Percentiles rank a stretch among this genome's conserved stretches.
phyloP scores from a whole-genome alignment of 768 basidiomycete genomes.

The Rhodotorula babjevae region DNA sequence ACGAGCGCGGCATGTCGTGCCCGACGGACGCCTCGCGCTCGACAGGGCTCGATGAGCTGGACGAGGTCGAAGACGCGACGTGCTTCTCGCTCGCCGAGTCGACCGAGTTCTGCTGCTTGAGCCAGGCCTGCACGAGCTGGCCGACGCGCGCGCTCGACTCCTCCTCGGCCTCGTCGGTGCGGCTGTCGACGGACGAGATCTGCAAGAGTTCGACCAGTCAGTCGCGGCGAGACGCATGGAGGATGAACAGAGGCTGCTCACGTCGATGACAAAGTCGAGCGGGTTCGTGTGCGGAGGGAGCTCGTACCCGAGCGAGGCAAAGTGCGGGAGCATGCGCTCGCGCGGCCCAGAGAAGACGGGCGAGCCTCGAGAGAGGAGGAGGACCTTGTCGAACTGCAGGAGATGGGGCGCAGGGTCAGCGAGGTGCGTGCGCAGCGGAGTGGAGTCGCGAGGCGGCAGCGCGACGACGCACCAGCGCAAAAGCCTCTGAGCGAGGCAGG shows the following conservation, averaged over 20 bases:
- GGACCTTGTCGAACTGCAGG: slow-evolving; percentile 55
- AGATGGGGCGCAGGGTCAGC: neutral
- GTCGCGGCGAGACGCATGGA: too few relatives aligned
- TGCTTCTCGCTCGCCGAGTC: neutral
- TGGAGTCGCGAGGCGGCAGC: too few relatives aligned
- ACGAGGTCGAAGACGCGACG: neutral
- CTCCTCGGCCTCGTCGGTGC: slow-evolving; percentile 48
- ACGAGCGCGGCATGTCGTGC: neutral
- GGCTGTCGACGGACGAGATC: slow-evolving; percentile 48
- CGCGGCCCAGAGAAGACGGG: slow-evolving; percentile 51
- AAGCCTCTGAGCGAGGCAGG: slow-evolving; percentile 61
- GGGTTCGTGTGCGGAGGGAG: slow-evolving; percentile 50
- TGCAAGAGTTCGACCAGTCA: neutral
- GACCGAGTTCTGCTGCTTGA: slow-evolving; percentile 16
- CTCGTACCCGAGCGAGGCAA: slow-evolving; percentile 46
- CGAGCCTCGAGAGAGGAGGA: slow-evolving; percentile 57
- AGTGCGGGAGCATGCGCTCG: slow-evolving; percentile 47
- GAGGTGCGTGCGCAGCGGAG: too few relatives aligned
- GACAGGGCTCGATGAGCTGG: too few relatives aligned
- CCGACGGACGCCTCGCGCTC: too few relatives aligned
- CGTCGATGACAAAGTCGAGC: slow-evolving; percentile 52
- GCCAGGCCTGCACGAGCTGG: slow-evolving; percentile 49
- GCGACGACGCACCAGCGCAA: neutral
- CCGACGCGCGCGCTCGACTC: slow-evolving; percentile 47
- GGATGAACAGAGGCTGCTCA: slow-evolving; percentile 23